Evolutionary conservation across 306 rosid genomes (phyloP).

Genomic region (peach (Prunus persica)): Prunus_persica_NCBIv2 NC_034009.1:2398001-2398500

Average conservation of each 20-base stretch:
- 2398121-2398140: slow-evolving; percentile 38
- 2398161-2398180: slow-evolving; percentile 28
- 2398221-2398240: slow-evolving; percentile 47
- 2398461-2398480: slow-evolving; percentile 30
- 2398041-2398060: slow-evolving; percentile 29
- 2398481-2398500: slow-evolving; percentile 33
- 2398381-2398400: no score
- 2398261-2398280: background rate
- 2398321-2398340: slow-evolving; percentile 34
- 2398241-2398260: slow-evolving; percentile 21
- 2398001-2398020: slow-evolving; percentile 13
- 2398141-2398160: slow-evolving; percentile 18
- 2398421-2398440: slow-evolving; percentile 35
- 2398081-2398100: slow-evolving; percentile 35
- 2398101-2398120: slow-evolving; percentile 33
- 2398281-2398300: slow-evolving; percentile 30
- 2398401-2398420: slow-evolving; percentile 12
- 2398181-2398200: background rate
- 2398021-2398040: slow-evolving; percentile 23
- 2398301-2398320: slow-evolving; percentile 12
- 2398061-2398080: slow-evolving; percentile 46
- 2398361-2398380: no score
- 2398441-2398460: slow-evolving; percentile 24
- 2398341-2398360: background rate
- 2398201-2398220: slow-evolving; percentile 42